phyloP scores from a whole-genome alignment of 805 yeast genomes.

The Debaryomyces tyrocola region DNA sequence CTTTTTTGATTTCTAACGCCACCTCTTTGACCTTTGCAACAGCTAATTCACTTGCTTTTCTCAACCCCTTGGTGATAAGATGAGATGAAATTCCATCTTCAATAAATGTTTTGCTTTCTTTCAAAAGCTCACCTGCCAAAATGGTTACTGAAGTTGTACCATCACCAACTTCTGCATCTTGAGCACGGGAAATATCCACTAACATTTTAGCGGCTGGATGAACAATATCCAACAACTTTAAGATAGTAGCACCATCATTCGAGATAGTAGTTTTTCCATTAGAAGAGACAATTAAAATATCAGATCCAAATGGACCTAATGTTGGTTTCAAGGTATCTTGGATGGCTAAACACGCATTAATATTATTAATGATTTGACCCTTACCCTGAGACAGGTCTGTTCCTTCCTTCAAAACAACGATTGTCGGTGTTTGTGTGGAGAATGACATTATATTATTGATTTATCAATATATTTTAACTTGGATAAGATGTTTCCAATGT shows the following conservation, averaged over 20 bases:
- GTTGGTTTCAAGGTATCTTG: slow-evolving; percentile 96
- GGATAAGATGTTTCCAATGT: background rate
- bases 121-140: slow-evolving; percentile 89
- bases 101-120: slow-evolving; percentile 84
- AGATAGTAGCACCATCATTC: slow-evolving; percentile 96
- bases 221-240: slow-evolving; percentile 88
- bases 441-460: slow-evolving; percentile 61
- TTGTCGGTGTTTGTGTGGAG: slow-evolving; percentile 95
- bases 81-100: slow-evolving; percentile 97
- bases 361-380: slow-evolving; percentile 92
- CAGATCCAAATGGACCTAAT: slow-evolving; percentile 96
- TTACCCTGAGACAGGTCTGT: slow-evolving; percentile 96
- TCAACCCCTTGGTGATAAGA: slow-evolving; percentile 81
- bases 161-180: slow-evolving; percentile 98
- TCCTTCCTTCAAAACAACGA: slow-evolving; percentile 96
- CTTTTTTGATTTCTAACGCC: slow-evolving; percentile 64
- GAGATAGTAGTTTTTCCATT: slow-evolving; percentile 91
- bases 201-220: slow-evolving; percentile 98
- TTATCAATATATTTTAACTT: background rate
- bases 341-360: slow-evolving; percentile 95
- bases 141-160: slow-evolving; percentile 98
- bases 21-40: slow-evolving; percentile 70
- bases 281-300: slow-evolving; percentile 81
- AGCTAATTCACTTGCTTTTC: slow-evolving; percentile 78
- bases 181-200: slow-evolving; percentile 93